phyloP scores from a whole-genome alignment of 2,329 filamentous ascomycete species.

The Coniochaeta pulveracea region DNA sequence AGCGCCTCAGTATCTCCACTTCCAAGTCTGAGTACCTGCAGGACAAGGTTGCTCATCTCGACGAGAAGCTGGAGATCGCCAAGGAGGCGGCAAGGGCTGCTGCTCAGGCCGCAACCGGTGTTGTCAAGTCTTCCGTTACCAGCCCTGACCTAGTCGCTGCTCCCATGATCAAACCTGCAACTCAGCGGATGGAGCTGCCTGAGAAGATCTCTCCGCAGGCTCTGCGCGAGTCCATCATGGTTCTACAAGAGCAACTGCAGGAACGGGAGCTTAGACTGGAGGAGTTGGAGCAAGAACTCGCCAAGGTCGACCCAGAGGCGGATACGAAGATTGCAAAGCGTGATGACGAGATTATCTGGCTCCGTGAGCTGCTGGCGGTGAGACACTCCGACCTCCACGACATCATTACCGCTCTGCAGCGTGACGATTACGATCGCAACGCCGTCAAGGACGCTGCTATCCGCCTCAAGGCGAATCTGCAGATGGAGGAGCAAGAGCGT shows the following conservation, averaged over 20 bases:
- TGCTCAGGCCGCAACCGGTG: constrained; percentile 56
- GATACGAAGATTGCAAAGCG: constrained; percentile 77
- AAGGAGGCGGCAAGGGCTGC: constrained; percentile 80
- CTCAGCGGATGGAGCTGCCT: constrained; percentile 38
- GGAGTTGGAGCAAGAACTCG: constrained; percentile 62
- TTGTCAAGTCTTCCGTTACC: constrained; percentile 25
- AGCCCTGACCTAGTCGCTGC: constrained; percentile 15
- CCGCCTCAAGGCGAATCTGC: constrained; percentile 81
- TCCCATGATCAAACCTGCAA: constrained; percentile 19
- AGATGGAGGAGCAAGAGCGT: constrained; percentile 96
- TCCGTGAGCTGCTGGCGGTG: constrained; percentile 85
- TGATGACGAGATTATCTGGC: constrained; percentile 89
- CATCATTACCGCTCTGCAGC: constrained; percentile 69
- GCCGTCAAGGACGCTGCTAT: constrained; percentile 84
- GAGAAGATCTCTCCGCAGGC: constrained; percentile 93
- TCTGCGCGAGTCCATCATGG: constrained; percentile 88
- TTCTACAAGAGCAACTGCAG: constrained; percentile 92
- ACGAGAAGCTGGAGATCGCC: constrained; percentile 84
- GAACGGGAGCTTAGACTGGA: constrained; percentile 87
- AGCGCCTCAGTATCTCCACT: constrained; percentile 70
- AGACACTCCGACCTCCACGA: constrained; percentile 87
- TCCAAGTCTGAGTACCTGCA: constrained; percentile 79
- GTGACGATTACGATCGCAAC: constrained; percentile 65
- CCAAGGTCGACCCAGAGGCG: constrained; percentile 63
- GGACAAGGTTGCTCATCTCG: constrained; percentile 72